phyloP scores from a whole-genome alignment of 495 filamentous ascomycete species.

The Aspergillus incahuasiensis region DNA sequence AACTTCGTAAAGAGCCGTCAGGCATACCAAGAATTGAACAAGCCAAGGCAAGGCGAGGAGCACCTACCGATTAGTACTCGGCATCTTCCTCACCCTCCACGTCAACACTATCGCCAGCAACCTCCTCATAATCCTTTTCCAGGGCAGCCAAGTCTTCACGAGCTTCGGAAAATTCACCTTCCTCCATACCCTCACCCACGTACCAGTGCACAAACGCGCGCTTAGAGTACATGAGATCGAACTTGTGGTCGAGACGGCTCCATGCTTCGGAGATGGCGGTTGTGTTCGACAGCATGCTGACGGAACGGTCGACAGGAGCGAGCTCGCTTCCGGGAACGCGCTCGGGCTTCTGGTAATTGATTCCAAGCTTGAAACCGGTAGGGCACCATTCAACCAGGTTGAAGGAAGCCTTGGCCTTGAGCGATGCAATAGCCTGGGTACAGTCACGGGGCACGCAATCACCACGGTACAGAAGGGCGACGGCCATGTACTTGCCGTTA shows the following conservation, averaged over 20 bases:
- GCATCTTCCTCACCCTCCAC: conserved; percentile 59
- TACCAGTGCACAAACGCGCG: conserved; percentile 95
- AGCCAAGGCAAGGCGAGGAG: conserved; percentile 10
- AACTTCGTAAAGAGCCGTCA: conserved; percentile 11
- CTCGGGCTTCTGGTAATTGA: conserved; percentile 86
- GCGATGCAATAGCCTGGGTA: conserved; percentile 67
- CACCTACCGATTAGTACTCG: conserved; percentile 57
- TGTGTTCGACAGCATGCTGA: conserved; percentile 89
- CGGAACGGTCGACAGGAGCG: conserved; percentile 78
- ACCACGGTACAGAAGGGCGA: conserved; percentile 83
- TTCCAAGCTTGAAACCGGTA: conserved; percentile 93
- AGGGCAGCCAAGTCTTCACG: conserved; percentile 85
- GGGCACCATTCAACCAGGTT: conserved; percentile 95
- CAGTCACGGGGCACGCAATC: conserved; percentile 86
- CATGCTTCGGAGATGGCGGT: conserved; percentile 89
- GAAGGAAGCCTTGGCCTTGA: conserved; percentile 85
- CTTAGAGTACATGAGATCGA: conserved; percentile 96
- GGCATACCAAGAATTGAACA: conserved; percentile 23
- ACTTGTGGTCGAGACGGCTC: conserved; percentile 85
- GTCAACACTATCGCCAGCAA: conserved; percentile 67
- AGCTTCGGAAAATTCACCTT: conserved; percentile 89
- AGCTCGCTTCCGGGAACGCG: conserved; percentile 74
- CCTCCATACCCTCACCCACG: conserved; percentile 94
- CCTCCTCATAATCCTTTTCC: conserved; percentile 91
- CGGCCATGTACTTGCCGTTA: conserved; percentile 94